Conservation (phyloP, 2,329 filamentous ascomycete genomes). For the Stemphylium vesicarium region DNA sequence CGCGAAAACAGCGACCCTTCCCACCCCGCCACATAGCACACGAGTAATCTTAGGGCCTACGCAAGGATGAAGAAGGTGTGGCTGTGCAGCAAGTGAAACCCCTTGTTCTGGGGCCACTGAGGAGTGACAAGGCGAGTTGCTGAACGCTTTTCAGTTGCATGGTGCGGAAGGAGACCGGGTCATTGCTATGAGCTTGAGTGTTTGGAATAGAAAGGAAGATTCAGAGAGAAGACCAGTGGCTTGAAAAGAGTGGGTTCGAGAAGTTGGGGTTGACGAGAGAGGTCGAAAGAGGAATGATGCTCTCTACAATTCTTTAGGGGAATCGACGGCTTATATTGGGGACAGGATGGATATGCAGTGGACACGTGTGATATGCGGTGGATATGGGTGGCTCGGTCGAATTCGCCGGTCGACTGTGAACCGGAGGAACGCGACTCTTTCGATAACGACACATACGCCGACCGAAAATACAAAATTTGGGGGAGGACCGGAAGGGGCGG, state of each 20-base stretch:
- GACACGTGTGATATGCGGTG: no score
- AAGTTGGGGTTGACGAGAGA: neutral
- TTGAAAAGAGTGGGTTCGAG: neutral
- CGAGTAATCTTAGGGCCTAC: slow-evolving; percentile 18
- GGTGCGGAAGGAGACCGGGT: slow-evolving; percentile 7
- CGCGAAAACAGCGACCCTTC: slow-evolving; percentile 17
- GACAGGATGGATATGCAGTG: no score
- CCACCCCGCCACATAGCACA: slow-evolving; percentile 10
- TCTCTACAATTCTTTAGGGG: no score
- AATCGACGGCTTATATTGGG: no score
- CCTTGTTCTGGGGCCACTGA: slow-evolving; percentile 11
- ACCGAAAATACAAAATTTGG: neutral
- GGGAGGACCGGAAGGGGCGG: no score
- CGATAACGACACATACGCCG: neutral
- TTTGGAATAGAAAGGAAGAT: neutral
- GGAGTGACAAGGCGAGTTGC: slow-evolving; percentile 15
- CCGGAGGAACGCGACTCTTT: neutral
- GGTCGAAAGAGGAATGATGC: neutral
- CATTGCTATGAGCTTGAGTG: slow-evolving; percentile 14
- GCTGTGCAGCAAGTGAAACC: slow-evolving; percentile 6
- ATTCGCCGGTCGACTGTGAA: no score
- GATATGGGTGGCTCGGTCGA: no score
- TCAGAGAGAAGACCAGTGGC: neutral
- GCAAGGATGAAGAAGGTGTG: slow-evolving; percentile 15
- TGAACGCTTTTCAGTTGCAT: slow-evolving; percentile 25